Evolutionary conservation across 1,139 yeast genomes (phyloP).

Genomic region (Kodamaea arcana): DNA sequence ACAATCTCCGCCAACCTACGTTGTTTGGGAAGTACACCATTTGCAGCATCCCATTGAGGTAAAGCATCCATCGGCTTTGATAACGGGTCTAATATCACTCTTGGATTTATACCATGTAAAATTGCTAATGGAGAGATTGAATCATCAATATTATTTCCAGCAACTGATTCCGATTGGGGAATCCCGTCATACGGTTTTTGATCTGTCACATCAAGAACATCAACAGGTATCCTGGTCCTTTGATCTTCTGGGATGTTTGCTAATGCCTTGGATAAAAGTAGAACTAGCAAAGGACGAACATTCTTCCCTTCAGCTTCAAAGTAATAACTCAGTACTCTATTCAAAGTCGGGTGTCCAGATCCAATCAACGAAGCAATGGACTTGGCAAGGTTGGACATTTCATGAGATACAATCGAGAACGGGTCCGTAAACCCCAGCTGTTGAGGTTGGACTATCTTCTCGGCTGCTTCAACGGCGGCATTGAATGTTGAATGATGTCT

Average conservation of each 20-base stretch:
- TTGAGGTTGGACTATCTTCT: slow-evolving; percentile 73
- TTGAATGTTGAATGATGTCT: slow-evolving; percentile 28
- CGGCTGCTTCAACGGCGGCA: slow-evolving; percentile 74
- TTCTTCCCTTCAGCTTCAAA: slow-evolving; percentile 96
- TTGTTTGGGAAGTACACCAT: slow-evolving; percentile 88
- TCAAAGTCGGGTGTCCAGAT: slow-evolving; percentile 88
- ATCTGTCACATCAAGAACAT: slow-evolving; percentile 58
- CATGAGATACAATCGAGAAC: slow-evolving; percentile 86
- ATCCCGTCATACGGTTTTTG: slow-evolving; percentile 58
- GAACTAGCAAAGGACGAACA: slow-evolving; percentile 85
- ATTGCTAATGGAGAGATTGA: slow-evolving; percentile 77
- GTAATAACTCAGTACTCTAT: slow-evolving; percentile 86
- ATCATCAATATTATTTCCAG: slow-evolving; percentile 53
- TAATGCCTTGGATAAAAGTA: slow-evolving; percentile 77
- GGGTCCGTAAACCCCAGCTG: slow-evolving; percentile 64
- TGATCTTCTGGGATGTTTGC: slow-evolving; percentile 69
- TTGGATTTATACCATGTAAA: slow-evolving; percentile 85
- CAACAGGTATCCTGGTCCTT: slow-evolving; percentile 61
- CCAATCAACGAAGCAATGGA: slow-evolving; percentile 86
- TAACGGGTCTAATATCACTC: slow-evolving; percentile 73
- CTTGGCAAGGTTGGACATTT: slow-evolving; percentile 85
- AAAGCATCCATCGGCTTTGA: slow-evolving; percentile 75
- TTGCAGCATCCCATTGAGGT: slow-evolving; percentile 55
- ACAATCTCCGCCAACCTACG: slow-evolving; percentile 94
- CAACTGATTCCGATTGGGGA: slow-evolving; percentile 42